Percentiles rank a stretch among this genome's conserved stretches.
Conservation (phyloP, 2,329 filamentous ascomycete genomes). For the Fusarium sp. region DNA sequence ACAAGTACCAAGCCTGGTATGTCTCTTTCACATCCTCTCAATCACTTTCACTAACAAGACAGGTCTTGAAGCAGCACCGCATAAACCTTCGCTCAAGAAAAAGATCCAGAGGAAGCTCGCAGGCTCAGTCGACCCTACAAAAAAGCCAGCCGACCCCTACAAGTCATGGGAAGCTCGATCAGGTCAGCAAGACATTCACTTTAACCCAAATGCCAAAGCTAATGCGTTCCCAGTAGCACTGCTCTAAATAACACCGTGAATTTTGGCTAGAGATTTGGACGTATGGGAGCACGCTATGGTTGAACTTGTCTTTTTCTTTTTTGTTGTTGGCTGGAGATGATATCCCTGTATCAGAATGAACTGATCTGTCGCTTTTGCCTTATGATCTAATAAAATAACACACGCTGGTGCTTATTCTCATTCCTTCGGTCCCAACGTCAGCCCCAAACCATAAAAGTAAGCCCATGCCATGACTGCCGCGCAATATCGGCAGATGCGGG, state of each 20-base stretch:
- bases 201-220: background rate
- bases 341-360: conserved; percentile 22
- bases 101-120: conserved; percentile 38
- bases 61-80: background rate
- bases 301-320: background rate
- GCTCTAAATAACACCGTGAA: conserved; percentile 14
- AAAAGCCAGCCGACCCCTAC: conserved; percentile 31
- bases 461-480: background rate
- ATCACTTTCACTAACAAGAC: background rate
- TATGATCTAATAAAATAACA: background rate
- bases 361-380: background rate
- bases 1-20: conserved; percentile 31
- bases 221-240: conserved; percentile 25
- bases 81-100: conserved; percentile 34
- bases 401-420: background rate
- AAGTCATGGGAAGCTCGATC: conserved; percentile 42
- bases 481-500: background rate
- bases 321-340: conserved; percentile 4
- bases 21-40: background rate
- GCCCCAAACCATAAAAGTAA: background rate
- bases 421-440: background rate
- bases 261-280: background rate
- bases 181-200: conserved; percentile 20
- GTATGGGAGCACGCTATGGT: background rate
- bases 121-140: conserved; percentile 33